Conservation (phyloP, 306 rosid species). For the Fragaria iinumae region DNA sequence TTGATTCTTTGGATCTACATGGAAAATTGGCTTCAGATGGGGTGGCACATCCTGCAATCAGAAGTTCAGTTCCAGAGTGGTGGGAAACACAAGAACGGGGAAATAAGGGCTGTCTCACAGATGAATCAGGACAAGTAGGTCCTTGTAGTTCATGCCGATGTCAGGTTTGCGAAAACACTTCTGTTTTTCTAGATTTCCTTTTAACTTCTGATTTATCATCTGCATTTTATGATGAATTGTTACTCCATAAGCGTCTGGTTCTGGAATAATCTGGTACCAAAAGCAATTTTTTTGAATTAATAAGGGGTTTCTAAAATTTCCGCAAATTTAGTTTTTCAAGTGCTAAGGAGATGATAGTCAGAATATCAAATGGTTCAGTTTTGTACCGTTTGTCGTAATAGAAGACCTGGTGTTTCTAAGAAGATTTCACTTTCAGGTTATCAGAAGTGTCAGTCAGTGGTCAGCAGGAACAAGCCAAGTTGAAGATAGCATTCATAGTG, state of each 20-base stretch:
- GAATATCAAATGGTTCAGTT: background rate
- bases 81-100: slow-evolving; percentile 95
- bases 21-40: slow-evolving; percentile 45
- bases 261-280: background rate
- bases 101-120: slow-evolving; percentile 65
- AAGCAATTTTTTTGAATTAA: background rate
- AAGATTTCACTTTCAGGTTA: slow-evolving; percentile 53
- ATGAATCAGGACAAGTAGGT: slow-evolving; percentile 88
- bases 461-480: slow-evolving; percentile 98
- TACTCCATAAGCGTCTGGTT: background rate
- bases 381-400: background rate
- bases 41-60: slow-evolving; percentile 30
- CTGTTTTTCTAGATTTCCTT: background rate
- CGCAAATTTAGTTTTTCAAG: background rate
- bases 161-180: slow-evolving; percentile 52
- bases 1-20: slow-evolving; percentile 41
- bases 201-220: background rate
- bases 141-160: slow-evolving; percentile 91
- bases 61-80: slow-evolving; percentile 61
- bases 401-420: slow-evolving; percentile 17
- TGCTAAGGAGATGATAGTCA: background rate
- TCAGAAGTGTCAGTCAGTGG: slow-evolving; percentile 99
- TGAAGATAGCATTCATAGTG: slow-evolving; percentile 91
- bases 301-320: background rate
- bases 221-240: background rate